Evolutionary conservation across 345 rosid genomes (phyloP).

Genomic region (Diplotaxis tenuifolia): DNA sequence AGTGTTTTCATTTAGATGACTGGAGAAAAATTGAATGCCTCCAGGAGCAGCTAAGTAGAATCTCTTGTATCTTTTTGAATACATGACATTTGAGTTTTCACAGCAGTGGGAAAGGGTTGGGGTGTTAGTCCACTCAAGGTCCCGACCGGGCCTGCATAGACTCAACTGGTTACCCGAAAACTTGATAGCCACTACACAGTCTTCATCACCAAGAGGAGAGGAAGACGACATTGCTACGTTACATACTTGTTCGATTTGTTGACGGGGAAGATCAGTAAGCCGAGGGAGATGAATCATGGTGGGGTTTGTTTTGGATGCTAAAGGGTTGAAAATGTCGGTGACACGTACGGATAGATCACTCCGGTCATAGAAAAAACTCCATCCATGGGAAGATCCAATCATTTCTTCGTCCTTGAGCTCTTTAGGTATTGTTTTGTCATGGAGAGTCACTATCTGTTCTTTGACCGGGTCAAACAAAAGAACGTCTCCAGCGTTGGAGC

Average conservation of each 20-base stretch:
- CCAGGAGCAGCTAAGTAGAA: background rate
- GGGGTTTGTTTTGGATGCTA: background rate
- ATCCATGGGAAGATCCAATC: background rate
- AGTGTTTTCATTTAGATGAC: background rate
- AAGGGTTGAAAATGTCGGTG: background rate
- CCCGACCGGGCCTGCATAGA: background rate
- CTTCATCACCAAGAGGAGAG: background rate
- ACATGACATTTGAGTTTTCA: background rate
- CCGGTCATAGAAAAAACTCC: background rate
- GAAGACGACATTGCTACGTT: background rate
- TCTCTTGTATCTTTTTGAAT: background rate
- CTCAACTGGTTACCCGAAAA: background rate
- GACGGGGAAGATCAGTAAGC: background rate
- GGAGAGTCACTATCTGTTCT: background rate
- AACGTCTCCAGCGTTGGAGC: background rate
- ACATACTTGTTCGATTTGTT: background rate
- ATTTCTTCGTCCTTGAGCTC: background rate
- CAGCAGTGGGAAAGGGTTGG: background rate
- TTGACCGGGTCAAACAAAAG: background rate
- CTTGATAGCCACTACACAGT: background rate
- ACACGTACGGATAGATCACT: background rate
- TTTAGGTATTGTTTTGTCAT: background rate
- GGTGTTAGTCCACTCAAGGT: background rate
- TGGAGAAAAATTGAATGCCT: background rate
- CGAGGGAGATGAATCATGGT: background rate